Evolutionary conservation across 495 filamentous ascomycete genomes (phyloP).

Genomic region (Podospora sp.): DNA sequence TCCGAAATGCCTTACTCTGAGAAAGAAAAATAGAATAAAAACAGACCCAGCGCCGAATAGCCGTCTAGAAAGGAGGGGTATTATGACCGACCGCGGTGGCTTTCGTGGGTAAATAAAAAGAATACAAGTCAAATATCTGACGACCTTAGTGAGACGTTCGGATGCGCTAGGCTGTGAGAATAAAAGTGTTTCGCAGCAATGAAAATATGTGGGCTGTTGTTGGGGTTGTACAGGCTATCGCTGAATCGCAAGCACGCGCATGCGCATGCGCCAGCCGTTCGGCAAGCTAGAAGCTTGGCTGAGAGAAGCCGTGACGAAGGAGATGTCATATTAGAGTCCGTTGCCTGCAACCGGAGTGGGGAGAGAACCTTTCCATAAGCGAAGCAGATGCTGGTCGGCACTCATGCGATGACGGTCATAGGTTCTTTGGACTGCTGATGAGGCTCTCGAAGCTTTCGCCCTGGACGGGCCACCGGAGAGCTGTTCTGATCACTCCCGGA

Average conservation of each 20-base stretch:
- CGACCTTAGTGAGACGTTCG: too few species aligned
- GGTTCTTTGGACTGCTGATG: background rate
- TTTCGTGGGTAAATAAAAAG: background rate
- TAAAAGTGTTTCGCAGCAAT: too few species aligned
- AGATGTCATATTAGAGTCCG: background rate
- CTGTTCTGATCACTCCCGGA: background rate
- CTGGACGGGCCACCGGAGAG: background rate
- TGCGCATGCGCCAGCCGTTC: too few species aligned
- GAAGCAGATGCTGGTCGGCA: too few species aligned
- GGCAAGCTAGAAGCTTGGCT: conserved; percentile 23
- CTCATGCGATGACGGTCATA: too few species aligned
- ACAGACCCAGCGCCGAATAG: background rate
- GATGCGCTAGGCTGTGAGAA: too few species aligned
- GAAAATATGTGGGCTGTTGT: too few species aligned
- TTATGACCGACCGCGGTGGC: background rate
- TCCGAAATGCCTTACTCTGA: background rate
- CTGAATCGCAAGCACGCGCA: too few species aligned
- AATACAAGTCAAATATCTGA: background rate
- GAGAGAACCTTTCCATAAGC: too few species aligned
- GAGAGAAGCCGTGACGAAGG: background rate
- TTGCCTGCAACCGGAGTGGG: background rate
- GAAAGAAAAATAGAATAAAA: background rate
- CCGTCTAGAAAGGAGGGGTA: background rate
- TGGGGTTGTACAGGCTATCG: conserved; percentile 42
- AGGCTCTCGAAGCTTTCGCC: background rate